Percentiles rank a stretch among this genome's conserved stretches.
Conservation (phyloP, 208 protist genomes). For the Strigomonas galati region DNA sequence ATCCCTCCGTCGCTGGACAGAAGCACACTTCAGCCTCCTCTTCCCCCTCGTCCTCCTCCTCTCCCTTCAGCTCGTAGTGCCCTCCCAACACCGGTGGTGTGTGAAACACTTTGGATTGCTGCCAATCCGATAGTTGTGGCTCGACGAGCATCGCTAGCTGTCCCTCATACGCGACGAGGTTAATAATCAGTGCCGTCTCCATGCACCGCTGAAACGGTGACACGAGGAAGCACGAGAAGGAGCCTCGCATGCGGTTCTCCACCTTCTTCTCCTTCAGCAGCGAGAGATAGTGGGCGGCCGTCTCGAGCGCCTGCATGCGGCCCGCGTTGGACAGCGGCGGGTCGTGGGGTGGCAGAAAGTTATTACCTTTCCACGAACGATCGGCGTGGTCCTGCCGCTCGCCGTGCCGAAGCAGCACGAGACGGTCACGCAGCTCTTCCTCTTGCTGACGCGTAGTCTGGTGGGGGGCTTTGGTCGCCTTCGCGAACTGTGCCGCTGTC, state of each 20-base stretch:
- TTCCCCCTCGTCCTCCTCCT: neutral
- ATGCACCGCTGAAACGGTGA: slow-evolving; percentile 85
- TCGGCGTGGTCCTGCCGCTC: slow-evolving; percentile 82
- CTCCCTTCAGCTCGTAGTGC: slow-evolving; percentile 24
- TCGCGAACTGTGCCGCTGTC: slow-evolving; percentile 52
- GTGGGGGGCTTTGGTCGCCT: slow-evolving; percentile 38
- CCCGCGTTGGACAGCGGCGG: slow-evolving; percentile 75
- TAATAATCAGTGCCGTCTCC: slow-evolving; percentile 75
- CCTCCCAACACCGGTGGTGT: slow-evolving; percentile 53
- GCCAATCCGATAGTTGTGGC: slow-evolving; percentile 77
- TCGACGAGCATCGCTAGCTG: slow-evolving; percentile 71
- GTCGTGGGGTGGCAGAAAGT: slow-evolving; percentile 56
- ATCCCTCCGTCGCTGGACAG: slow-evolving; percentile 38
- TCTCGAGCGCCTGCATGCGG: slow-evolving; percentile 75
- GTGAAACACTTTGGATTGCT: slow-evolving; percentile 69
- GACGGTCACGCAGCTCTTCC: slow-evolving; percentile 27
- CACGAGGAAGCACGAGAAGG: slow-evolving; percentile 57
- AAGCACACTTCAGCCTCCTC: slow-evolving; percentile 16
- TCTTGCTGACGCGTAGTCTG: neutral
- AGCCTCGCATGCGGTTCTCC: slow-evolving; percentile 57
- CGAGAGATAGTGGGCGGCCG: slow-evolving; percentile 52
- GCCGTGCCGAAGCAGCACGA: slow-evolving; percentile 72
- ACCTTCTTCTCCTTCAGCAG: slow-evolving; percentile 44
- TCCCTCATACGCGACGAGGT: slow-evolving; percentile 73
- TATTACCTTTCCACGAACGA: slow-evolving; percentile 53